Evolutionary conservation across 768 basidiomycete species (phyloP).

Genomic region (Boletus reticulatus): DNA sequence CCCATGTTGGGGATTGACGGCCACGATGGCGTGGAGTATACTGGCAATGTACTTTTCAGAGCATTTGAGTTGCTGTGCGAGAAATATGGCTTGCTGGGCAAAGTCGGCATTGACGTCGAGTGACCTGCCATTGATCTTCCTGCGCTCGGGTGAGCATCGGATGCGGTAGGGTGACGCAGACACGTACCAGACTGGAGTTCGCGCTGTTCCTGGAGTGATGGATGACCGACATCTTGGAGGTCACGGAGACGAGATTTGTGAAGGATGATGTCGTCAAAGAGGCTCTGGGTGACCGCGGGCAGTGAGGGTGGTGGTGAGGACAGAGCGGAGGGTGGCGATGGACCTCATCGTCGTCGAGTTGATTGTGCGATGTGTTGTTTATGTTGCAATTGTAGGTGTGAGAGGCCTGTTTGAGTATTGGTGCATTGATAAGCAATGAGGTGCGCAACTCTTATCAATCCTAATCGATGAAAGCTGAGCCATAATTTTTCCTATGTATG

Average conservation of each 20-base stretch:
- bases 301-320: constrained; percentile 48
- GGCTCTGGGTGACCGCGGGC: constrained; percentile 56
- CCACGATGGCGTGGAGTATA: constrained; percentile 62
- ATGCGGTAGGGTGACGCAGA: constrained; percentile 25
- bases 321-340: constrained; percentile 53
- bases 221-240: constrained; percentile 57
- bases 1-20: constrained; percentile 61
- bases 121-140: constrained; percentile 71
- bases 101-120: constrained; percentile 78
- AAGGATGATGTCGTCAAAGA: constrained; percentile 71
- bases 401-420: too few species aligned
- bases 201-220: constrained; percentile 61
- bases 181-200: constrained; percentile 59
- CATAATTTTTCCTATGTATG: too few species aligned
- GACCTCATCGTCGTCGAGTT: constrained; percentile 47
- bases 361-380: too few species aligned
- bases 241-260: constrained; percentile 61
- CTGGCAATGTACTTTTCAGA: constrained; percentile 80
- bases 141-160: constrained; percentile 27
- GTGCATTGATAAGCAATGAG: too few species aligned
- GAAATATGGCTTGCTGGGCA: constrained; percentile 70
- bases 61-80: constrained; percentile 76
- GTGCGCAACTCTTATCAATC: too few species aligned
- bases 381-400: too few species aligned
- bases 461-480: too few species aligned